A percentile compares a stretch with the other conserved stretches of the same genome.
These are phyloP conservation scores for Fistulina hepatica DNA, from an alignment of 1,284 basidiomycete species.

Conservation along the genomic window DNA sequence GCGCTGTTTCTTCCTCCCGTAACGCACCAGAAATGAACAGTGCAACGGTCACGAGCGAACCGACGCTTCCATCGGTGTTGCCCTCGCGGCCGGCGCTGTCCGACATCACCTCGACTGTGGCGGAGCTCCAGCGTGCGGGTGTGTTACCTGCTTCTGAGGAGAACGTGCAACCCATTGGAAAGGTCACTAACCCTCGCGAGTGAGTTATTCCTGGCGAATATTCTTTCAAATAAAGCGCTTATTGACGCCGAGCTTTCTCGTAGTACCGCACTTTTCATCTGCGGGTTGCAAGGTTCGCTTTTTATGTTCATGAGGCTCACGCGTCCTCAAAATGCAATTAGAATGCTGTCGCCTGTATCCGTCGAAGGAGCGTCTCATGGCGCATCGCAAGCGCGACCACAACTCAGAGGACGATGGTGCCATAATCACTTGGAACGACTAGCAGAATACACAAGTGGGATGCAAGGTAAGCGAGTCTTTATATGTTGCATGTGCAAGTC, in stretches of 20 bases:
- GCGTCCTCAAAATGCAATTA: slow-evolving; percentile 18
- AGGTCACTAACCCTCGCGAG: slow-evolving; percentile 44
- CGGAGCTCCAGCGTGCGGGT: slow-evolving; percentile 31
- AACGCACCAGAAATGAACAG: no score
- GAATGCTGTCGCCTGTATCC: slow-evolving; percentile 67
- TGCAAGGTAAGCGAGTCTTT: no score
- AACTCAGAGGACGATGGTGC: slow-evolving; percentile 39
- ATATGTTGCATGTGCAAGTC: no score
- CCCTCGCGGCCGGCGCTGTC: slow-evolving; percentile 37
- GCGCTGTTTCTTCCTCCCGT: no score
- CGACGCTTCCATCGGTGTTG: slow-evolving; percentile 43
- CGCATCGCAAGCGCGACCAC: slow-evolving; percentile 66
- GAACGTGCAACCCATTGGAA: no score
- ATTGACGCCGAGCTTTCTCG: slow-evolving; percentile 1
- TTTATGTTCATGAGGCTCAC: not conserved
- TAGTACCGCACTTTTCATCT: slow-evolving; percentile 60
- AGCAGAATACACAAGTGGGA: no score
- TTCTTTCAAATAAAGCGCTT: no score
- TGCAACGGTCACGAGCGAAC: no score
- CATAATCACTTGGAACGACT: slow-evolving; percentile 67
- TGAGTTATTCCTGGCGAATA: slow-evolving; percentile 20
- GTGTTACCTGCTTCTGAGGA: no score
- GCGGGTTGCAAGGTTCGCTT: slow-evolving; percentile 38
- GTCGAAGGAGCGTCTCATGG: slow-evolving; percentile 53
- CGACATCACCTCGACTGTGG: slow-evolving; percentile 28